phyloP scores from a whole-genome alignment of 2,329 filamentous ascomycete species.

The Colletotrichum viniferum region DNA sequence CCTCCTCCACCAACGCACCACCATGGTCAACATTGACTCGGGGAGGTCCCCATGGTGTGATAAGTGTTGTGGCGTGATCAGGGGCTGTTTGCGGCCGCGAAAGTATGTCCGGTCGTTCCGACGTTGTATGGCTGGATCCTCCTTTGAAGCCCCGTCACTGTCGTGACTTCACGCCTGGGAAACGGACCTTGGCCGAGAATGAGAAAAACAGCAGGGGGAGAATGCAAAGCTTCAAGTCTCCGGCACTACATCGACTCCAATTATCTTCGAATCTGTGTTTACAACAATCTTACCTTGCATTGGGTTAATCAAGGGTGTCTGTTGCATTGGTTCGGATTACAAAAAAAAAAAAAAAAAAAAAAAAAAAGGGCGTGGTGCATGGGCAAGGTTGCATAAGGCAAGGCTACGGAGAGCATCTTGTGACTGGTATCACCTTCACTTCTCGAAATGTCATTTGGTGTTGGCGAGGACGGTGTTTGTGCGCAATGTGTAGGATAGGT shows the following conservation, averaged over 20 bases:
- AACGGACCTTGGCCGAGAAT: background rate
- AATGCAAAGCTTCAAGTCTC: background rate
- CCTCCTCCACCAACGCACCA: conserved; percentile 1
- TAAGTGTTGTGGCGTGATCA: background rate
- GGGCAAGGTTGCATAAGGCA: background rate
- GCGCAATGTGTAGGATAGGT: background rate
- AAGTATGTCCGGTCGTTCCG: background rate
- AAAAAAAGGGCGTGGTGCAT: background rate
- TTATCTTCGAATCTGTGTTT: background rate
- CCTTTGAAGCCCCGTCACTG: background rate
- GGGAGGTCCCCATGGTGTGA: background rate
- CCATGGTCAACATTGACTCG: background rate
- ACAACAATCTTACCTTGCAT: background rate
- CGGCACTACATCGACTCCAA: background rate
- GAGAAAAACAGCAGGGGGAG: background rate
- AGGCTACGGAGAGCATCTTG: background rate
- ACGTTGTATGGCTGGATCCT: background rate
- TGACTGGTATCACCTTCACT: background rate
- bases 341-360: background rate
- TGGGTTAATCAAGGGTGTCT: background rate
- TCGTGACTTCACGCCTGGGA: background rate
- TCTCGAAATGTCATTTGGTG: background rate
- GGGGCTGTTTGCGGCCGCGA: background rate
- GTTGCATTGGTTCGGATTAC: background rate
- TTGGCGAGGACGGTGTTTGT: background rate